Evolutionary conservation across 768 basidiomycete species (phyloP), one percentile per base, ranked within the genome.

Genomic region (Postia placenta): DNA sequence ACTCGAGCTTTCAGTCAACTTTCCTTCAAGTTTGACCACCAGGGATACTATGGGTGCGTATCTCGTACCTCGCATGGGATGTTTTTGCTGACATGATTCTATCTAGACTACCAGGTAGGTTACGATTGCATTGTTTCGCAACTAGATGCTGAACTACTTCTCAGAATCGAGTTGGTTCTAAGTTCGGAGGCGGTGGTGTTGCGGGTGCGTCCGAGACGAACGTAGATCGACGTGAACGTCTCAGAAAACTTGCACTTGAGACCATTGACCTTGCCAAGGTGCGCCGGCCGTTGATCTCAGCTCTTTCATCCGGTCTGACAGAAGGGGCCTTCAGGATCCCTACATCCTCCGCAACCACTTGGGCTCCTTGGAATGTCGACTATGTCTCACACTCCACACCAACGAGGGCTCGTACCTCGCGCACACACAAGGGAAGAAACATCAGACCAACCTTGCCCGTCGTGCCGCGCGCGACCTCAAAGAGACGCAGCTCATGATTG

Each of bases 341-440:
- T 98, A 97, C 67, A 97, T 99, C 64, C 81, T 99, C 30, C 91
- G 95, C 68, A 99, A 97, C 66, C 96, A 99, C 68, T 79, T 99
- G 50, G 96, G 96, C 36, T 97, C 94, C 7, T 81, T 98, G 36
- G 95, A 98, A 80, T 99, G 96, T 73, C 90, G 94, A 60, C 79
- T 99, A 24, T 98, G 96, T 67, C 72, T 99, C 41, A 99, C 96
- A 0, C 79, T 99, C 11, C 96, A 99, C 70, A 97, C 95, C n/a
- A 98, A 98, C 60, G 96, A 99, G 69, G 96, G 96, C 17, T 96
- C 94, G 12, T 97, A 98, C 66, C 86, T 99, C 42, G 96, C 96
- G 0, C 96, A 99, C 60, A 99, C 96, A 0, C 96, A 98, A 72
- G 96, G 96, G 19, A 99, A 98, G 74, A 99, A 98, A 64, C 96